Percentiles rank a stretch among this genome's conserved stretches.
Evolutionary conservation across 495 filamentous ascomycete species (phyloP).

Genomic region (Chaetomidium leptoderma): DNA sequence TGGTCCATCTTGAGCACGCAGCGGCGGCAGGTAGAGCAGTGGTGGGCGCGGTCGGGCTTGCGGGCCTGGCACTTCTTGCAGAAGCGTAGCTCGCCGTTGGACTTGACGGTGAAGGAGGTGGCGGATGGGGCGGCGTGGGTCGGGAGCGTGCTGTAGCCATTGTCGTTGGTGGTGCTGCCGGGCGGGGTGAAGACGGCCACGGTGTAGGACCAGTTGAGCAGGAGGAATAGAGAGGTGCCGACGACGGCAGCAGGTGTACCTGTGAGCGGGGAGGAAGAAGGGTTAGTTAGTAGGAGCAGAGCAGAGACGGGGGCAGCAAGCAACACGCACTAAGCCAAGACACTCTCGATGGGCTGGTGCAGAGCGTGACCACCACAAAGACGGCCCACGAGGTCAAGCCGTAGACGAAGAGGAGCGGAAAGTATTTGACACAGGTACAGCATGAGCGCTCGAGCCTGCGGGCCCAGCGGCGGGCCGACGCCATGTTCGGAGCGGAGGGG

Average conservation of each 20-base stretch:
- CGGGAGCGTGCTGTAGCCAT: constrained; percentile 51
- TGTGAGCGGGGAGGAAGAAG: constrained; percentile 20
- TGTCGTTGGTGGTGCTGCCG: constrained; percentile 55
- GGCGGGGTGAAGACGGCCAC: constrained; percentile 88
- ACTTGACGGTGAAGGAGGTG: constrained; percentile 84
- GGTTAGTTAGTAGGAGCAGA: not conserved
- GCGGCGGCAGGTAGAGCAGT: constrained; percentile 86
- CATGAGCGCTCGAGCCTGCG: constrained; percentile 78
- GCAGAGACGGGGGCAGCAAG: not conserved
- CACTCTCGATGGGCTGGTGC: constrained; percentile 53
- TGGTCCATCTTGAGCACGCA: constrained; percentile 99
- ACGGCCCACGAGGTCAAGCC: constrained; percentile 83
- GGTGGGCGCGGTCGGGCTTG: constrained; percentile 94
- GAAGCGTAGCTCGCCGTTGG: constrained; percentile 76
- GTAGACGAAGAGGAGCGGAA: constrained; percentile 87
- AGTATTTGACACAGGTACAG: constrained; percentile 74
- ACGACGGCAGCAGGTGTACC: constrained; percentile 47
- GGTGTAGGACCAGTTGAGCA: constrained; percentile 85
- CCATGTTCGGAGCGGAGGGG: constrained; percentile 4
- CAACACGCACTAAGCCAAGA: constrained; percentile 60
- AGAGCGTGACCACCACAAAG: constrained; percentile 78
- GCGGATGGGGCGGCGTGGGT: constrained; percentile 47
- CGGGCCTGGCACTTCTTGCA: constrained; percentile 95
- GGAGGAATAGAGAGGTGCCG: constrained; percentile 66
- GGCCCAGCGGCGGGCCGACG: constrained; percentile 54